Percentiles rank a stretch among this genome's conserved stretches.
These are phyloP conservation scores for Apiospora malaysiana DNA, from an alignment of 2,329 filamentous ascomycete genomes.

Conservation along the genomic window DNA sequence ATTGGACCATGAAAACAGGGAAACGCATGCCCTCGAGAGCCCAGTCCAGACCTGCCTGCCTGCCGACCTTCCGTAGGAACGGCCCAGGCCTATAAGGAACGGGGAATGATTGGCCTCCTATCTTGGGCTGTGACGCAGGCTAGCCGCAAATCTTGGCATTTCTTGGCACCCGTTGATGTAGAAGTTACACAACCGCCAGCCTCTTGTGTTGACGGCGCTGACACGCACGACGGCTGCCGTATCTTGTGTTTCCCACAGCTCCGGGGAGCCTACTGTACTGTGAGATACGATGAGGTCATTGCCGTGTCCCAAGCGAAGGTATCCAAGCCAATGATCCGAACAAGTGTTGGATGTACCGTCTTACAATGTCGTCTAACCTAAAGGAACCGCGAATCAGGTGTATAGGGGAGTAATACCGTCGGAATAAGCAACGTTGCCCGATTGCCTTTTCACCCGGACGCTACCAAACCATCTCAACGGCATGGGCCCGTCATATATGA, in stretches of 20 bases:
- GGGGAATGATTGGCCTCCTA: neutral
- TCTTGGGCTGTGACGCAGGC: slow-evolving; percentile 22
- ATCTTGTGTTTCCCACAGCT: neutral
- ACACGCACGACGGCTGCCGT: neutral
- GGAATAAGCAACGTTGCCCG: slow-evolving; percentile 3
- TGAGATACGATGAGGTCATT: neutral
- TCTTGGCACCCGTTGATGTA: neutral
- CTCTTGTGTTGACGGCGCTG: neutral
- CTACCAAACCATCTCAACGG: neutral
- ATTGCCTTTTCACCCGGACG: slow-evolving; percentile 3
- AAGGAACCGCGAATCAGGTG: neutral
- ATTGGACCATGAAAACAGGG: neutral
- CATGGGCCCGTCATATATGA: neutral
- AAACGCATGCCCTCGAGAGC: neutral
- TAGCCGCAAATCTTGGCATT: slow-evolving; percentile 29
- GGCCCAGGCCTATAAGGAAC: neutral
- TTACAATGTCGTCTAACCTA: neutral
- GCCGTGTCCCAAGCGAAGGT: neutral
- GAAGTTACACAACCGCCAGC: neutral
- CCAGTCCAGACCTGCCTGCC: neutral
- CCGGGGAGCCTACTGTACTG: no score
- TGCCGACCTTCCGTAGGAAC: neutral
- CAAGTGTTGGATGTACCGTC: neutral
- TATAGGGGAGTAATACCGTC: neutral
- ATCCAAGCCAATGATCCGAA: no score